These are phyloP conservation scores for Xenoacremonium recifei DNA, from an alignment of 2,329 filamentous ascomycete species.

Conservation along the genomic window DNA sequence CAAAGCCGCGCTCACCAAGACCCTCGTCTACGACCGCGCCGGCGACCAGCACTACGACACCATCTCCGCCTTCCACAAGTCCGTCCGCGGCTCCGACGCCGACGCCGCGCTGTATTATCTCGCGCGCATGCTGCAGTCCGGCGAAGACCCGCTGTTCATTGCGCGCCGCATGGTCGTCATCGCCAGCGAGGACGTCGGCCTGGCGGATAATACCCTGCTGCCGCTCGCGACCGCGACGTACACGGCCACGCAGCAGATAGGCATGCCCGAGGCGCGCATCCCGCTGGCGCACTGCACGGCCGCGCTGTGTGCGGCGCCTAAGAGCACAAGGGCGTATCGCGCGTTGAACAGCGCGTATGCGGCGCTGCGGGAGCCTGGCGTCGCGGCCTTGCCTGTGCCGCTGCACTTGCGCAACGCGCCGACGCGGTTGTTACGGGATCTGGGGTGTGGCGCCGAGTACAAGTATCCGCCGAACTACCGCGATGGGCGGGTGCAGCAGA, in stretches of 20 bases:
- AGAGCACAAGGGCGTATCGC: slow-evolving; percentile 84
- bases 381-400: slow-evolving; percentile 79
- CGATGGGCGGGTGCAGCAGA: slow-evolving; percentile 78
- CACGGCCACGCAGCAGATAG: slow-evolving; percentile 86
- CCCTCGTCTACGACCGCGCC: slow-evolving; percentile 89
- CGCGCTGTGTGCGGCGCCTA: slow-evolving; percentile 76
- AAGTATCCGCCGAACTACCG: slow-evolving; percentile 94
- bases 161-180: slow-evolving; percentile 92
- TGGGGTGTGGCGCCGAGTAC: slow-evolving; percentile 88
- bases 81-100: slow-evolving; percentile 80
- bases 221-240: slow-evolving; percentile 83
- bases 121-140: slow-evolving; percentile 90
- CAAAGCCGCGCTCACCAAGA: slow-evolving; percentile 83
- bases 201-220: slow-evolving; percentile 83
- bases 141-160: slow-evolving; percentile 90
- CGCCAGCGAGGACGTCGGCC: slow-evolving; percentile 87
- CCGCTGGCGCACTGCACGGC: slow-evolving; percentile 85
- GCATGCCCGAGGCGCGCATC: slow-evolving; percentile 92
- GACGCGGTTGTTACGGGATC: slow-evolving; percentile 86
- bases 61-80: slow-evolving; percentile 96
- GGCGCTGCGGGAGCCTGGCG: slow-evolving; percentile 77
- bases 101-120: slow-evolving; percentile 94
- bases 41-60: slow-evolving; percentile 98
- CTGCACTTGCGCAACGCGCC: slow-evolving; percentile 89
- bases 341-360: slow-evolving; percentile 77